Evolutionary conservation across 2,329 filamentous ascomycete genomes (phyloP), one percentile per base, ranked within the genome.

Genomic region (Aureobasidium sp.): DNA sequence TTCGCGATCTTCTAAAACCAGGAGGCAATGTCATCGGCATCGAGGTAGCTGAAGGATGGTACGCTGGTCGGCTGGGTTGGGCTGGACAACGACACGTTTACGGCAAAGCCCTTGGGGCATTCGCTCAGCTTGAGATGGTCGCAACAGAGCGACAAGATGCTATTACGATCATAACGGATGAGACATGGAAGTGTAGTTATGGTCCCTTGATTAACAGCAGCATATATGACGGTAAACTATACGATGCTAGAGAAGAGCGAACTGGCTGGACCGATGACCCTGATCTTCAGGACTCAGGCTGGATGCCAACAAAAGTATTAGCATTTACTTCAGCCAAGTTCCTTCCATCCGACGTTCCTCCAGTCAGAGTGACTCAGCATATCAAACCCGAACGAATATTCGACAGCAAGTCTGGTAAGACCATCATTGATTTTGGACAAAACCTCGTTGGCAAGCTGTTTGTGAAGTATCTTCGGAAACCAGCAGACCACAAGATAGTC

Each of bases 401-500:
- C 32, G 66, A 44, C 3, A 73, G 75, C 0, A 70, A 73, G 0
- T 75, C 76, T 0, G 79, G 79, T 5, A 81, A 81, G 65, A 77
- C 72, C 0, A 70, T 84, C 1, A 63, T 85, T 36, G 81, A 85
- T 64, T 84, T 85, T 67, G 82, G 82, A 1, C 82, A 85, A 66
- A 84, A 85, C 65, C 70, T 85, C 0, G 82, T 84, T 0, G 83
- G 83, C 1, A 75, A 75, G 65, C 61, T 83, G 1, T 70, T 71
- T 0, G 65, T 84, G 11, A 72, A 47, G 1, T 49, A 47, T 37
- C 67, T 78, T 2, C 65, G 65, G 42, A 77, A 74, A 0, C 70
- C 73, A 0, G 66, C 68, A 3, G 77, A 62, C 61, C 78, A 62
- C 71, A 75, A 52, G 74, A 81, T 73, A 66, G 80, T 39, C 68